Conservation (phyloP, 2,329 filamentous ascomycete species). For the Didymella segeticola region DNA sequence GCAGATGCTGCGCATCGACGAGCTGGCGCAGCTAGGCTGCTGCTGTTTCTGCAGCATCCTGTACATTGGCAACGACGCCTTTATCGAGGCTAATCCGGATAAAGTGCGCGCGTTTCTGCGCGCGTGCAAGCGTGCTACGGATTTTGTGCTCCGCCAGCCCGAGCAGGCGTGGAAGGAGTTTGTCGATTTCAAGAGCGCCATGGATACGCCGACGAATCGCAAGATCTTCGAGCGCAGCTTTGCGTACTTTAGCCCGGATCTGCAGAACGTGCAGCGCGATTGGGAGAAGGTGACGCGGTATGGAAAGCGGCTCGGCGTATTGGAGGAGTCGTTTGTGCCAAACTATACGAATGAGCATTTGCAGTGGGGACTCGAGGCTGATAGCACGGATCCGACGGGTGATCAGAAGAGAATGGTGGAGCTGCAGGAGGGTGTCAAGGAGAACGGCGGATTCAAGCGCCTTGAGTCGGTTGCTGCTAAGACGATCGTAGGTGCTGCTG, state of each 20-base stretch:
- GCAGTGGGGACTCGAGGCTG: conserved; percentile 68
- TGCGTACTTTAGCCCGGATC: conserved; percentile 75
- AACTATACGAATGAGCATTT: conserved; percentile 80
- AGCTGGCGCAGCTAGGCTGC: conserved; percentile 79
- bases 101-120: conserved; percentile 72
- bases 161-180: conserved; percentile 71
- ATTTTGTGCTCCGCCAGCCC: conserved; percentile 71
- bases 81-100: conserved; percentile 70
- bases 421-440: conserved; percentile 71
- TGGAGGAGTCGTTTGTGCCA: conserved; percentile 67
- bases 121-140: conserved; percentile 76
- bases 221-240: conserved; percentile 83
- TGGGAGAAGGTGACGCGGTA: conserved; percentile 81
- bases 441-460: conserved; percentile 66
- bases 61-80: conserved; percentile 78
- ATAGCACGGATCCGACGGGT: conserved; percentile 70
- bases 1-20: conserved; percentile 81
- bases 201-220: conserved; percentile 71
- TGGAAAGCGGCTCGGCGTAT: conserved; percentile 73
- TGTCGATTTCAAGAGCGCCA: conserved; percentile 73
- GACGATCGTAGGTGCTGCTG: conserved; percentile 26
- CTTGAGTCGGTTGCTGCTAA: conserved; percentile 17
- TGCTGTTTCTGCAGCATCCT: conserved; percentile 86
- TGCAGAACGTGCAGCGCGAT: conserved; percentile 77
- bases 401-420: conserved; percentile 78